Evolutionary conservation across 495 filamentous ascomycete species (phyloP), one percentile per base, ranked within the genome.

Genomic region (Articulospora tetracladia): DNA sequence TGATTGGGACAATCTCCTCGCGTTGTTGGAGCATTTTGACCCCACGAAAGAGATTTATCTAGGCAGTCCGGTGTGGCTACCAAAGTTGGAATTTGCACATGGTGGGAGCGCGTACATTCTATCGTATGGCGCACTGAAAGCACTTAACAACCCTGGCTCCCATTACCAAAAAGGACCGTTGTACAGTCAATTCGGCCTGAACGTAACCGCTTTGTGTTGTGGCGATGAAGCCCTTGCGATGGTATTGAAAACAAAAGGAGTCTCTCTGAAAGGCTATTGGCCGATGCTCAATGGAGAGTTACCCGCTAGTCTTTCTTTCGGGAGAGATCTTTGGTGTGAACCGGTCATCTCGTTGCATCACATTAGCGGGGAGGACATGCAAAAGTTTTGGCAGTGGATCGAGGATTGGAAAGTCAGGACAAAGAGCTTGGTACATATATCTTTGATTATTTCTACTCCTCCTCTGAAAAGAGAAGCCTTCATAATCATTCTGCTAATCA

Each of bases 251-350:
- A 15, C 15, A 11, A 34, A 20, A 25, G 55, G 55, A 10, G 55
- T 58, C 13, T n/a, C 10, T 1, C 50, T 58, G 26, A 24, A 60
- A 44, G 58, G 58, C n/a, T 60, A 53, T 49, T 55, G 53, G 58
- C 58, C 58, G 41, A 60, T 53, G 58, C 55, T 53, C 30, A 54
- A 65, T 57, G 24, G 56, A 53, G 63, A 54, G 13, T 8, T 60
- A 66, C 56, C 39, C 25, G 41, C 66, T 61, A 27, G 53, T 8
- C 28, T 55, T 22, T 15, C 53, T 22, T 55, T 55, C 24, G 53
- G 53, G 34, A 62, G 62, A 56, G 51, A 48, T 27, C 36, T 34
- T n/a, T 55, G 66, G 27, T 75, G 72, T 62, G 53, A 55, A 15
- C 53, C 53, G 3, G 53, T 55, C 17, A 55, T 55, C 17, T 51